phyloP scores from a whole-genome alignment of 2,329 filamentous ascomycete genomes.

The Bipolaris cookei region DNA sequence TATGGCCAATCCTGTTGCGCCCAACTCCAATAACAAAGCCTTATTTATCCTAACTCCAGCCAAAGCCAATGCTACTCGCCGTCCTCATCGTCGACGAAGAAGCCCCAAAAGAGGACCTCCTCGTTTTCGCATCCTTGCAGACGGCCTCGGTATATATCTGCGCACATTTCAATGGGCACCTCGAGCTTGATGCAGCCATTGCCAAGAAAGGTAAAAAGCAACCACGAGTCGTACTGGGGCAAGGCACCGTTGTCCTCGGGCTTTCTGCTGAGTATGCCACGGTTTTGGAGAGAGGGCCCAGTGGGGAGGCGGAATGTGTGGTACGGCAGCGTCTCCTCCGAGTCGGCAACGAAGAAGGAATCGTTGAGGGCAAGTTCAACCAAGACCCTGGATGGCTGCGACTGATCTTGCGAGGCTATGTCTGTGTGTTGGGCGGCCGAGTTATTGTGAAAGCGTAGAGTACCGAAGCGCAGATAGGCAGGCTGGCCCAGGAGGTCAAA shows the following conservation, averaged over 20 bases:
- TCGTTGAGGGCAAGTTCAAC: slow-evolving; percentile 44
- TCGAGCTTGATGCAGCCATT: slow-evolving; percentile 46
- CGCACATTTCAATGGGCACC: slow-evolving; percentile 48
- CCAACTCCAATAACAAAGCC: slow-evolving; percentile 43
- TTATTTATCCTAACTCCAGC: slow-evolving; percentile 28
- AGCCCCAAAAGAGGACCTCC: slow-evolving; percentile 46
- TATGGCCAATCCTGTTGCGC: slow-evolving; percentile 30
- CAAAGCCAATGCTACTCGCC: slow-evolving; percentile 34
- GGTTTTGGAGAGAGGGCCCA: slow-evolving; percentile 41
- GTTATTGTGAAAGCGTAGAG: slow-evolving; percentile 42
- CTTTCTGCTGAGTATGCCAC: slow-evolving; percentile 43
- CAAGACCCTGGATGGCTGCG: slow-evolving; percentile 22
- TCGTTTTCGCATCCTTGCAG: slow-evolving; percentile 42
- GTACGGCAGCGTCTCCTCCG: slow-evolving; percentile 45
- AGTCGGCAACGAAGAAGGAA: slow-evolving; percentile 46
- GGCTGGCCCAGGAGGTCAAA: slow-evolving; percentile 47
- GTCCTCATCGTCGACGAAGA: slow-evolving; percentile 45
- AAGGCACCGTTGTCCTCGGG: slow-evolving; percentile 39
- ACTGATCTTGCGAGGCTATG: not conserved
- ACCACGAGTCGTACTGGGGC: slow-evolving; percentile 46
- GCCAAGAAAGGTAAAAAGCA: slow-evolving; percentile 48
- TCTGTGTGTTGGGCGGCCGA: slow-evolving; percentile 7
- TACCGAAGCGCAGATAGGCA: slow-evolving; percentile 44
- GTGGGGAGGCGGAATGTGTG: slow-evolving; percentile 43
- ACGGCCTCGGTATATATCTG: slow-evolving; percentile 42